These are phyloP conservation scores for Chaetothyriales sp. DNA, from an alignment of 2,329 filamentous ascomycete species.

Conservation along the genomic window DNA sequence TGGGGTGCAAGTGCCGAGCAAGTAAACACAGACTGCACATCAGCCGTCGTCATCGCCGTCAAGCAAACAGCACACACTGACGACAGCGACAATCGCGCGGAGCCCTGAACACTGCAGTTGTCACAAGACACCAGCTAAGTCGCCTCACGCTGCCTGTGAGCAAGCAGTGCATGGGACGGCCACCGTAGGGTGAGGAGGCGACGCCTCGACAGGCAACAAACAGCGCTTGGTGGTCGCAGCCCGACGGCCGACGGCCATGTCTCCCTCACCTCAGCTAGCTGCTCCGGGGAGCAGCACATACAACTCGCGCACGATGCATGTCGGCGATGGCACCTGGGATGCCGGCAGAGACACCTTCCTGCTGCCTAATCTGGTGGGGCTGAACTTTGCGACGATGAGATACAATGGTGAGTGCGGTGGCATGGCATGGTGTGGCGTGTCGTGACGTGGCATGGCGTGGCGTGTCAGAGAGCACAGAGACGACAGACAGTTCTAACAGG, in stretches of 20 bases:
- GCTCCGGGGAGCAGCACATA: constrained; percentile 49
- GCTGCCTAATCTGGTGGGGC: constrained; percentile 48
- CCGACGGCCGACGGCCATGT: constrained; percentile 20
- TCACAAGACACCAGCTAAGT: not conserved
- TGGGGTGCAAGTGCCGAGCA: too few species aligned
- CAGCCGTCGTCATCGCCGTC: too few species aligned
- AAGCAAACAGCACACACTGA: not conserved
- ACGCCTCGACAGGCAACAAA: constrained; percentile 1
- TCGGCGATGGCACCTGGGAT: constrained; percentile 56
- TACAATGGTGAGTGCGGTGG: constrained; percentile 43
- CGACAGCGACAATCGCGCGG: not conserved
- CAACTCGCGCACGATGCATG: constrained; percentile 46
- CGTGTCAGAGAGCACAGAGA: not conserved
- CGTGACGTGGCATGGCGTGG: constrained; percentile 2
- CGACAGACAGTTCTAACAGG: not conserved
- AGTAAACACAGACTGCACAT: too few species aligned
- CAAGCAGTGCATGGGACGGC: not conserved
- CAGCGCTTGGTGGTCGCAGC: not conserved
- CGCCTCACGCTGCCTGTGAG: not conserved
- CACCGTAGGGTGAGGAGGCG: not conserved
- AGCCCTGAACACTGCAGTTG: not conserved
- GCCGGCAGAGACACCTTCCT: constrained; percentile 48
- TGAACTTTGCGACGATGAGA: constrained; percentile 53
- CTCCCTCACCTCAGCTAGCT: constrained; percentile 32
- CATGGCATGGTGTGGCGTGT: too few species aligned